phyloP scores from a whole-genome alignment of 139 green algal genomes.

The Chlorella sp. region DNA sequence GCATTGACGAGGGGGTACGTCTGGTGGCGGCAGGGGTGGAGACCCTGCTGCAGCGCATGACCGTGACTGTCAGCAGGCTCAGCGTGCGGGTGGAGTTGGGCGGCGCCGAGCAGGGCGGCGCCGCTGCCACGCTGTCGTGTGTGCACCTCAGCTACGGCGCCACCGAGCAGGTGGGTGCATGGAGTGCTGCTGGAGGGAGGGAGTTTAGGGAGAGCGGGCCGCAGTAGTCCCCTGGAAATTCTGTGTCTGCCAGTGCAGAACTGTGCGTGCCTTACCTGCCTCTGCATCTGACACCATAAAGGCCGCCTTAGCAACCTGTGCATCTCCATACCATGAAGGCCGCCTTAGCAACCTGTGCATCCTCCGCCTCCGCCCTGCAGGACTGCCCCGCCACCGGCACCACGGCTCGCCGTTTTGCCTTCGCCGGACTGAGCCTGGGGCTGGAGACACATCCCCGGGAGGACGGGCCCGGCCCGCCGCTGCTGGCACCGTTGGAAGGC shows the following conservation, averaged over 20 bases:
- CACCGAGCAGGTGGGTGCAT: background rate
- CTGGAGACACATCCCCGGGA: background rate
- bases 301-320: no score
- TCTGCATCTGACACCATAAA: no score
- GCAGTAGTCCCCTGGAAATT: no score
- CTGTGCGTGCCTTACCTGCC: no score
- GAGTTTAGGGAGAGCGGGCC: no score
- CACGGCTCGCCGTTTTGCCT: background rate
- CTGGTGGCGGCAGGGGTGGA: slow-evolving; percentile 72
- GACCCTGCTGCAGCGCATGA: slow-evolving; percentile 66
- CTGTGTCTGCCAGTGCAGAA: no score
- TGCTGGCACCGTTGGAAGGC: slow-evolving; percentile 7
- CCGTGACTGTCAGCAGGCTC: slow-evolving; percentile 46
- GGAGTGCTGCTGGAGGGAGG: no score
- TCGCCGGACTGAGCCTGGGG: slow-evolving; percentile 6
- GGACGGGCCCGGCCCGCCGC: no score
- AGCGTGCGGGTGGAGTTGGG: slow-evolving; percentile 49
- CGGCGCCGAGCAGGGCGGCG: background rate
- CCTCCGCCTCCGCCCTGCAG: background rate
- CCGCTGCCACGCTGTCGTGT: background rate
- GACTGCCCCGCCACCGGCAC: background rate
- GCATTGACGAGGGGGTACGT: slow-evolving; percentile 53
- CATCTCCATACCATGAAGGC: no score
- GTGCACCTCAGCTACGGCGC: background rate
- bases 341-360: no score